phyloP scores from a whole-genome alignment of 805 yeast genomes.

The Komagataella pastoris region DNA sequence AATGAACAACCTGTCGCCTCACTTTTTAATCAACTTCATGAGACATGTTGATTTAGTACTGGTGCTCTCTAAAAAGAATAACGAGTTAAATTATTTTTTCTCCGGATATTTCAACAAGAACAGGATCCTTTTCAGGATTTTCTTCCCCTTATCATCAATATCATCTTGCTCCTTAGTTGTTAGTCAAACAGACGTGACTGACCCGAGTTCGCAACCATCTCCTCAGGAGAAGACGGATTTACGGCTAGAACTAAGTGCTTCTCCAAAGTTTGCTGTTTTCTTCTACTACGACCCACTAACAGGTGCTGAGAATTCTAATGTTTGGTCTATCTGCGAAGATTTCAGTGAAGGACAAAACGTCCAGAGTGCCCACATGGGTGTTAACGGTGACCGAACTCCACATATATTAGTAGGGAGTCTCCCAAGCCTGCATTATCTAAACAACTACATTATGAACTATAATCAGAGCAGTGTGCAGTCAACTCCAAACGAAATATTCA shows the following conservation, averaged over 20 bases:
- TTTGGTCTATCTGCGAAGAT: conserved; percentile 76
- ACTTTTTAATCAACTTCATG: conserved; percentile 51
- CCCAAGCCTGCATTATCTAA: conserved; percentile 18
- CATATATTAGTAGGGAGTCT: conserved; percentile 51
- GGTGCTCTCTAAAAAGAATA: conserved; percentile 55
- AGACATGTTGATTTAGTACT: conserved; percentile 56
- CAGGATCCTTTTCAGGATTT: conserved; percentile 58
- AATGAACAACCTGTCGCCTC: conserved; percentile 54
- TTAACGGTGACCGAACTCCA: conserved; percentile 49
- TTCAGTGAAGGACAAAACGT: conserved; percentile 79
- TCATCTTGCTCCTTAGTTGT: conserved; percentile 41
- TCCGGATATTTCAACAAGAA: conserved; percentile 57
- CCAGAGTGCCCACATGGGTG: conserved; percentile 44
- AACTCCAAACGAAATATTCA: not conserved
- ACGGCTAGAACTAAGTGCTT: conserved; percentile 23
- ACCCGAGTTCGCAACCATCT: conserved; percentile 34
- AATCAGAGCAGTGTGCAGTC: not conserved
- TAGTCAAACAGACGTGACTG: conserved; percentile 19
- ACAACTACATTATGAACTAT: conserved; percentile 11
- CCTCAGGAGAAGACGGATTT: conserved; percentile 19
- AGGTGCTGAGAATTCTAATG: conserved; percentile 36
- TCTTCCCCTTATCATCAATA: conserved; percentile 53
- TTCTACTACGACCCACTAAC: conserved; percentile 39
- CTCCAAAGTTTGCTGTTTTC: conserved; percentile 72
- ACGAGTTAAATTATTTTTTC: conserved; percentile 68